phyloP scores from a whole-genome alignment of 2,329 filamentous ascomycete species.

The Biscogniauxia marginata region DNA sequence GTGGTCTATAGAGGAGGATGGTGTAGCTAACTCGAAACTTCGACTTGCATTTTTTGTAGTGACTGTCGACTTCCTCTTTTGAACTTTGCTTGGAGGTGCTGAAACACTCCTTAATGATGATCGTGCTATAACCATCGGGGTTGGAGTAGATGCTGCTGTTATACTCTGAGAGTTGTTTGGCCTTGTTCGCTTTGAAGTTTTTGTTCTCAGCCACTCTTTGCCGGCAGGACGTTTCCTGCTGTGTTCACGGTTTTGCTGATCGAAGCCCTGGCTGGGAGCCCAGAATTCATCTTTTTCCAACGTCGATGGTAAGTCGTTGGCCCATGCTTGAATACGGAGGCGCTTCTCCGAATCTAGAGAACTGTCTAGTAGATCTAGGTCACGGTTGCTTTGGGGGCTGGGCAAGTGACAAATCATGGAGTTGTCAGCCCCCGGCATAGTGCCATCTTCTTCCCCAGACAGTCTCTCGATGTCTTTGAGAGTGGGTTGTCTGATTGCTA shows the following conservation, averaged over 20 bases:
- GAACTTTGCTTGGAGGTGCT: constrained; percentile 1
- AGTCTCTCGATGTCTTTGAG: constrained; percentile 6
- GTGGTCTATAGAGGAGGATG: constrained; percentile 23
- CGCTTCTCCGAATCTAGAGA: constrained; percentile 17
- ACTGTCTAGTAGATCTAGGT: constrained; percentile 15
- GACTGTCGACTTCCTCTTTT: not conserved
- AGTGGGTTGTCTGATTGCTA: constrained; percentile 6
- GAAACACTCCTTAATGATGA: constrained; percentile 7
- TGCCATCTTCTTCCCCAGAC: constrained; percentile 6
- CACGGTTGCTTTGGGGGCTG: constrained; percentile 31
- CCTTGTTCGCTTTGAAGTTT: constrained; percentile 24
- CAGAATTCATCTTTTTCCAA: constrained; percentile 30
- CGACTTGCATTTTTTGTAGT: constrained; percentile 10
- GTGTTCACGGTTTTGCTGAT: constrained; percentile 5
- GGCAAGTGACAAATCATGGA: constrained; percentile 42
- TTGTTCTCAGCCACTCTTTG: constrained; percentile 30
- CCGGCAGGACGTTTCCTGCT: constrained; percentile 23
- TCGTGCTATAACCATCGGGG: constrained; percentile 13
- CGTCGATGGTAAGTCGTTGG: constrained; percentile 15
- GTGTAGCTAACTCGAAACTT: constrained; percentile 29
- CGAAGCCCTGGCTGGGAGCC: constrained; percentile 20
- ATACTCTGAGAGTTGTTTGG: constrained; percentile 17
- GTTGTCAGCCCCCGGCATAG: constrained; percentile 9
- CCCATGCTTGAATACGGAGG: constrained; percentile 29
- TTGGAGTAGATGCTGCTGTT: constrained; percentile 18